Percentiles rank a stretch among this genome's conserved stretches.
These are phyloP conservation scores for Pseudopithomyces maydicus DNA, from an alignment of 2,329 filamentous ascomycete species.

Conservation along the genomic window DNA sequence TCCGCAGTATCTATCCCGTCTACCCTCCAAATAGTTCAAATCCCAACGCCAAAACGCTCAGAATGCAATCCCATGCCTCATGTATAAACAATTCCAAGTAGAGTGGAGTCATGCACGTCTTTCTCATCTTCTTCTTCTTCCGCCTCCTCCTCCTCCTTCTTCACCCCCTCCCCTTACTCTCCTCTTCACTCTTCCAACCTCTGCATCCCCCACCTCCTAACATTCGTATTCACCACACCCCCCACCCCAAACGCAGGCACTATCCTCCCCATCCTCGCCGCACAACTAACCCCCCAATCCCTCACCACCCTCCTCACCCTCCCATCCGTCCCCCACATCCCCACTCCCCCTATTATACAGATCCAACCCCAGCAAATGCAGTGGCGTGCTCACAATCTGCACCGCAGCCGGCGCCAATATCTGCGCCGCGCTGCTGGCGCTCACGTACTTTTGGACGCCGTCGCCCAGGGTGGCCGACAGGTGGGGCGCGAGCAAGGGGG, in stretches of 20 bases:
- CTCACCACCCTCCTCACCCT: slow-evolving; percentile 69
- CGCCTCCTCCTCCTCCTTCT: not conserved
- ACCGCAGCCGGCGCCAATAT: slow-evolving; percentile 79
- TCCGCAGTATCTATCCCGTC: too few relatives aligned
- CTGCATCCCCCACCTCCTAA: slow-evolving; percentile 71
- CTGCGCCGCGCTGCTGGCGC: slow-evolving; percentile 64
- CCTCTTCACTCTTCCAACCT: slow-evolving; percentile 27
- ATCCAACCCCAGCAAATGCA: slow-evolving; percentile 85
- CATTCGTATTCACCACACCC: slow-evolving; percentile 79
- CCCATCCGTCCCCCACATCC: slow-evolving; percentile 59
- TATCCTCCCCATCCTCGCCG: slow-evolving; percentile 81
- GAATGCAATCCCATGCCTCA: not conserved
- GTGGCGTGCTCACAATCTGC: slow-evolving; percentile 79
- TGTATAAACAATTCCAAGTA: too few relatives aligned
- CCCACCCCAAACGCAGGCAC: slow-evolving; percentile 88
- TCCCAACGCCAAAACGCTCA: slow-evolving; percentile 3
- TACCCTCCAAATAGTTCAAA: too few relatives aligned
- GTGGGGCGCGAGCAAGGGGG: slow-evolving; percentile 74
- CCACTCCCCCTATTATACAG: slow-evolving; percentile 73
- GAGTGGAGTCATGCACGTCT: not conserved
- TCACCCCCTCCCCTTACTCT: not conserved
- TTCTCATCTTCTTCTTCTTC: not conserved
- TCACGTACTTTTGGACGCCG: slow-evolving; percentile 59
- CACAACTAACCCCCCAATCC: slow-evolving; percentile 76
- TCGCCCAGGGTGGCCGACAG: slow-evolving; percentile 54